Conservation (phyloP, 2,329 filamentous ascomycete genomes). For the Exutisphaerella laricina region DNA sequence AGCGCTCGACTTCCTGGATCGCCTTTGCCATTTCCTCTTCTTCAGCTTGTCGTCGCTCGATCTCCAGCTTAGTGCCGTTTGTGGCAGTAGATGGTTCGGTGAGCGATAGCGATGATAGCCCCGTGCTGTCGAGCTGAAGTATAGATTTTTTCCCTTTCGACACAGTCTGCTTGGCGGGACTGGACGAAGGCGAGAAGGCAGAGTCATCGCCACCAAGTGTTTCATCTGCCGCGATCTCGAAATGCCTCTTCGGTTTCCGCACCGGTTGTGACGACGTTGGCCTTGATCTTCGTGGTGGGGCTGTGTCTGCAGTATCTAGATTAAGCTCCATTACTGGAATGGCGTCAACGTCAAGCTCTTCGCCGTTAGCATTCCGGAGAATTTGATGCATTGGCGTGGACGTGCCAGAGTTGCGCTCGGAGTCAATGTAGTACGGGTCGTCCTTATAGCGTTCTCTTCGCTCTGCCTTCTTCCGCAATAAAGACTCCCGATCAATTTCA, state of each 20-base stretch:
- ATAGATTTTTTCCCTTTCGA: slow-evolving; percentile 55
- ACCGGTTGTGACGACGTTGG: slow-evolving; percentile 15
- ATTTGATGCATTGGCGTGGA: slow-evolving; percentile 78
- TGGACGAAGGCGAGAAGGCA: slow-evolving; percentile 14
- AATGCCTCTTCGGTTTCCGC: slow-evolving; percentile 33
- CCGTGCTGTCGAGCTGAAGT: slow-evolving; percentile 81
- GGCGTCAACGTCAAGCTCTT: slow-evolving; percentile 81
- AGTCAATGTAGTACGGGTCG: slow-evolving; percentile 87
- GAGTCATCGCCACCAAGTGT: slow-evolving; percentile 39
- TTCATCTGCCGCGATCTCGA: slow-evolving; percentile 46
- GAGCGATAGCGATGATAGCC: slow-evolving; percentile 66
- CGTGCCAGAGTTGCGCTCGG: slow-evolving; percentile 47
- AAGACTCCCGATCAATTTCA: slow-evolving; percentile 66
- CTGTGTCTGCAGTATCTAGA: slow-evolving; percentile 46
- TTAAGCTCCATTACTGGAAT: slow-evolving; percentile 95
- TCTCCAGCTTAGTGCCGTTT: slow-evolving; percentile 44
- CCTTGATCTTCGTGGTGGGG: slow-evolving; percentile 8
- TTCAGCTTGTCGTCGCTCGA: slow-evolving; percentile 65
- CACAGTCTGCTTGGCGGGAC: slow-evolving; percentile 30
- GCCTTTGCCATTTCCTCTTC: slow-evolving; percentile 86
- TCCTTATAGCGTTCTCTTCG: slow-evolving; percentile 77
- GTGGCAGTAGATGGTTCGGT: slow-evolving; percentile 43
- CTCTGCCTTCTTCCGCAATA: slow-evolving; percentile 69
- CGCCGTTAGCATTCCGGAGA: slow-evolving; percentile 60
- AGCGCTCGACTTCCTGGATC: slow-evolving; percentile 78